Base-by-base conservation (phyloP, 2,329 filamentous ascomycete genomes). In the Thelonectria blattea region DNA sequence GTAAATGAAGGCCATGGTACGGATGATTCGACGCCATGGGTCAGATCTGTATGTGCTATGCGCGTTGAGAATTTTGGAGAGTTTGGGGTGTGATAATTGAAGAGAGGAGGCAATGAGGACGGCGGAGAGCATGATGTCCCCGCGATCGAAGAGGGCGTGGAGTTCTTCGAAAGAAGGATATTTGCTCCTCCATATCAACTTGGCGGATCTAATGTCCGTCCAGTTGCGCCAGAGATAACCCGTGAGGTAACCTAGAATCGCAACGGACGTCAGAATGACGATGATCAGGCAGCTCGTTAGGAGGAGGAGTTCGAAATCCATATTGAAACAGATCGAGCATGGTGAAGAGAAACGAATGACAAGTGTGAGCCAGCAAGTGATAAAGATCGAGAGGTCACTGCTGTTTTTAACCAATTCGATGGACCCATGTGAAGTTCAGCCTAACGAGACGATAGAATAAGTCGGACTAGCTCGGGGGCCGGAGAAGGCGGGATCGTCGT, bases 291-390 rank as follows among this genome's bases (percentile, higher is more conserved):
- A 87, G 65, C 82, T 84, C 48, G 85, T 86, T 68, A 92, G 72
- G 48, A 85, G 82, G 37, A 89, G 68, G 2, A 92, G 74, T 0
- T 84, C 88, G 0, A 88, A 85, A 73, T 93, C 92, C 66, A 82
- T 86, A 3, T 86, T 85, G 67, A 92, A 92, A 24, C 22, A 3
- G 32, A 17, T 30, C 39, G 17, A 42, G 15, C 3, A 18, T n/a
- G 3, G 39, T 20, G 39, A 10, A 42, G 39, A 2, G 17, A 42
- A 42, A 42, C 15, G 8, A 30, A 30, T 27, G 45, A 15, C 5
- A 17, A 10, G 9, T 20, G 6, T 24, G 6, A 24, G 6, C 3
- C 22, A 24, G 22, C n/a, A 24, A 24, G 22, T 24, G 22, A n/a
- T 24, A 24, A 24, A 18, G 39, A 18, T 18, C 7, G 17, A 15